These are phyloP conservation scores for Penicillium turbatum DNA, from an alignment of 495 filamentous ascomycete genomes.

Conservation along the genomic window DNA sequence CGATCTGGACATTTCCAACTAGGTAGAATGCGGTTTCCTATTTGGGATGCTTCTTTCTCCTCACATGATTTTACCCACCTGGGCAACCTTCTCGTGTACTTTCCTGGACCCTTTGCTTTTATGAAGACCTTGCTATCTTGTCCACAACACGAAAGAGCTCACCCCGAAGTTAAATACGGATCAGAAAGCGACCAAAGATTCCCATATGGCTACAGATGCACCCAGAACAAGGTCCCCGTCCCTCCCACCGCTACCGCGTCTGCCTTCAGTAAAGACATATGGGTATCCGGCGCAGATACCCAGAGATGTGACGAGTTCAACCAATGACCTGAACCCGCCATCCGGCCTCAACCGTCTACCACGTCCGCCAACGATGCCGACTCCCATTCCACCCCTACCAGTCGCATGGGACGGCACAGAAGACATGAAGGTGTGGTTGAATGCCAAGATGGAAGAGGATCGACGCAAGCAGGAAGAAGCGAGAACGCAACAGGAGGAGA, in stretches of 20 bases:
- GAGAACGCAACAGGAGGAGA: conserved; percentile 73
- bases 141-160: not conserved
- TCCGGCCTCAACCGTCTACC: conserved; percentile 34
- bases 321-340: conserved; percentile 37
- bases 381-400: conserved; percentile 64
- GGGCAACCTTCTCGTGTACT: conserved; percentile 25
- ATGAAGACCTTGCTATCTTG: not conserved
- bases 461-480: conserved; percentile 82
- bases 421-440: conserved; percentile 77
- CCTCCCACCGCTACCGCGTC: conserved; percentile 23
- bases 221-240: not conserved
- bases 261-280: conserved; percentile 23
- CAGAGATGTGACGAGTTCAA: conserved; percentile 31
- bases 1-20: not conserved
- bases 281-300: conserved; percentile 10
- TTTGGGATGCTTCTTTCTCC: conserved; percentile 13
- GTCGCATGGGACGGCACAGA: conserved; percentile 70
- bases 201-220: not conserved
- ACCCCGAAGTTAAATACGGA: not conserved
- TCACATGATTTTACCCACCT: not conserved
- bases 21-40: conserved; percentile 21
- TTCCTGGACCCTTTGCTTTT: not conserved
- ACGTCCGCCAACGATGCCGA: conserved; percentile 31
- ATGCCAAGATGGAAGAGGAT: conserved; percentile 82
- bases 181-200: not conserved